phyloP scores from a whole-genome alignment of 192 early-diverging fungal genomes.

The Linnemannia zychae region DNA sequence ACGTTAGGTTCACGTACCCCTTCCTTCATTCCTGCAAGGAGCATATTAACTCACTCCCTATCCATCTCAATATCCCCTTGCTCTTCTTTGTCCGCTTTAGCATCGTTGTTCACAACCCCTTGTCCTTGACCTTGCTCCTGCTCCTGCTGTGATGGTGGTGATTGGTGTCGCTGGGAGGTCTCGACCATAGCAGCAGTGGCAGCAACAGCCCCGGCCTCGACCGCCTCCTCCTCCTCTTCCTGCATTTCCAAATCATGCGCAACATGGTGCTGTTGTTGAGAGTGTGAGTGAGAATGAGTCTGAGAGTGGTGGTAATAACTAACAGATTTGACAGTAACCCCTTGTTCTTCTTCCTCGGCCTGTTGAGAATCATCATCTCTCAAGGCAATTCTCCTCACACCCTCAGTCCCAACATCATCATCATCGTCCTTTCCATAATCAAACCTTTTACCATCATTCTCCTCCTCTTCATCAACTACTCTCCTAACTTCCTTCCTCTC shows the following conservation, averaged over 20 bases:
- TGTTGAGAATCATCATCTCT: conserved; percentile 25
- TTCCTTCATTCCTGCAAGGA: neutral
- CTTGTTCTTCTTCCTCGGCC: neutral
- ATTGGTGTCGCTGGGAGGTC: neutral
- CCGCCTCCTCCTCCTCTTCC: conserved; percentile 16
- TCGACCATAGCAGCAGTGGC: neutral
- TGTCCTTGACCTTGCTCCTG: neutral
- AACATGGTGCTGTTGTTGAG: neutral
- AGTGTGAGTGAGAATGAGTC: neutral
- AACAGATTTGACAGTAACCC: neutral
- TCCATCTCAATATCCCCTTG: conserved; percentile 18
- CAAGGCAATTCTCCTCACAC: conserved; percentile 29
- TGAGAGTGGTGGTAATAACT: conserved; percentile 1
- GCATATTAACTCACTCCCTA: neutral
- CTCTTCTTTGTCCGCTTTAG: neutral
- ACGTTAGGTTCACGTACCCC: neutral
- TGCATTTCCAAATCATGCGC: neutral
- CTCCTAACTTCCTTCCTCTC: conserved; percentile 7
- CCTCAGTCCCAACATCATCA: conserved; percentile 31
- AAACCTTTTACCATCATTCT: neutral
- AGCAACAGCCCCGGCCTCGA: neutral
- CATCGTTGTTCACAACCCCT: neutral
- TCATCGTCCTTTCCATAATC: neutral
- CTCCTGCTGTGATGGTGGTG: neutral
- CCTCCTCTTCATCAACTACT: conserved; percentile 11